These are phyloP conservation scores for Trametes versicolor DNA, from an alignment of 1,284 basidiomycete species.

Conservation along the genomic window DNA sequence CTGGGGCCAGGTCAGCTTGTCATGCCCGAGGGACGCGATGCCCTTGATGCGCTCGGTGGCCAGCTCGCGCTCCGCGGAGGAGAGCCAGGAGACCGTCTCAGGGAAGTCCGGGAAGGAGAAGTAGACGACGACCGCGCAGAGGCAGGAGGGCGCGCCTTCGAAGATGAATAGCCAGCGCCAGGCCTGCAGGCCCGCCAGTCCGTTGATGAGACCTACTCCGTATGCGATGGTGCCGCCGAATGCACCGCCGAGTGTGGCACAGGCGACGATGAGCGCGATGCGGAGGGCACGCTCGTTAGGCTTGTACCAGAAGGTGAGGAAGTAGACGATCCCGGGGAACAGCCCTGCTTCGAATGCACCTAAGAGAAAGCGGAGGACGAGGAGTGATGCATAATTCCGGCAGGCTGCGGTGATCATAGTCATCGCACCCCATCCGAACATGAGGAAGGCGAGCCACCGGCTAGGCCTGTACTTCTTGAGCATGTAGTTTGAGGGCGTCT, in stretches of 20 bases:
- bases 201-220: slow-evolving; percentile 48
- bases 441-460: slow-evolving; percentile 48
- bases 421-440: slow-evolving; percentile 53
- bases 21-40: slow-evolving; percentile 42
- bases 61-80: slow-evolving; percentile 44
- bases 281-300: slow-evolving; percentile 52
- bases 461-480: slow-evolving; percentile 54
- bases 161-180: slow-evolving; percentile 58
- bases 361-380: slow-evolving; percentile 64
- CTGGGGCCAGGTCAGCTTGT: slow-evolving; percentile 41
- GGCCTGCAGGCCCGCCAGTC: slow-evolving; percentile 42
- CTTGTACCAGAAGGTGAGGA: slow-evolving; percentile 53
- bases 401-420: slow-evolving; percentile 46
- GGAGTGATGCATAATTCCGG: slow-evolving; percentile 46
- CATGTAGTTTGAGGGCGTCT: slow-evolving; percentile 52
- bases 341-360: slow-evolving; percentile 74
- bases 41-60: slow-evolving; percentile 43
- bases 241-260: slow-evolving; percentile 53
- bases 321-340: slow-evolving; percentile 65
- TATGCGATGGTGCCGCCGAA: slow-evolving; percentile 55
- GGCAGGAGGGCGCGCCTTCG: slow-evolving; percentile 55
- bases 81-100: slow-evolving; percentile 53
- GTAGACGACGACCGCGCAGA: slow-evolving; percentile 49
- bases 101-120: slow-evolving; percentile 56
- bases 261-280: slow-evolving; percentile 49